Conservation (phyloP, 169 alveolate genomes). For the Eimeria acervulina region DNA sequence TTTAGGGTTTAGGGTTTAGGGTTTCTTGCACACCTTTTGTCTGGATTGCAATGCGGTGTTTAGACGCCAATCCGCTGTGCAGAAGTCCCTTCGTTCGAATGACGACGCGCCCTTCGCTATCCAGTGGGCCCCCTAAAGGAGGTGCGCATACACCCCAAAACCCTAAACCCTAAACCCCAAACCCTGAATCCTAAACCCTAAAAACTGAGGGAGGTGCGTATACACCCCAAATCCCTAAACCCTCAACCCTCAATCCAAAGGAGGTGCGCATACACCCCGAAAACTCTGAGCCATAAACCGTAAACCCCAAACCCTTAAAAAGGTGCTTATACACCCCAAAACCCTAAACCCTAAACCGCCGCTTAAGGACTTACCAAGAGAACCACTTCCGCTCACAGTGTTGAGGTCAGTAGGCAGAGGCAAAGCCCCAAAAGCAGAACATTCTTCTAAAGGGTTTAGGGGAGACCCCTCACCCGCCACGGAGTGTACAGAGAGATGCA, state of each 20-base stretch:
- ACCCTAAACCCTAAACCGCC: not conserved
- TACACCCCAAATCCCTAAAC: no score
- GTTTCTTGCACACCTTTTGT: slow-evolving; percentile 44
- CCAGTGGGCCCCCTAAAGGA: slow-evolving; percentile 87
- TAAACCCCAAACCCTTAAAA: not conserved
- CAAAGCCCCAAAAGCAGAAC: slow-evolving; percentile 83
- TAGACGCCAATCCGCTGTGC: slow-evolving; percentile 84
- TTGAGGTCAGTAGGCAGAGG: slow-evolving; percentile 87
- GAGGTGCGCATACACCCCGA: not conserved
- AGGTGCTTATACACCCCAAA: no score
- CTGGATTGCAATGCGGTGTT: slow-evolving; percentile 74
- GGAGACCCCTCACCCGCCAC: not conserved
- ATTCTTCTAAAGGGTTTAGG: slow-evolving; percentile 19
- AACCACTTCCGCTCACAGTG: slow-evolving; percentile 84
- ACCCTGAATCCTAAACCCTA: not conserved
- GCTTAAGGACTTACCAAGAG: slow-evolving; percentile 50
- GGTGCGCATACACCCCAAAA: not conserved
- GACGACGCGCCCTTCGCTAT: slow-evolving; percentile 83
- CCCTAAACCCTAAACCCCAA: not conserved
- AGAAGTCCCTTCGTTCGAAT: slow-evolving; percentile 85
- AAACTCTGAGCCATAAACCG: not conserved
- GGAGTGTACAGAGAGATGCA: slow-evolving; percentile 48
- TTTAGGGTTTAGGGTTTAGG: slow-evolving; percentile 1
- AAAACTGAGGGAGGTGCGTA: no score
- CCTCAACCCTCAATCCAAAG: slow-evolving; percentile 26